phyloP scores from a whole-genome alignment of 805 yeast species.

The Teunomyces aglyptinius region DNA sequence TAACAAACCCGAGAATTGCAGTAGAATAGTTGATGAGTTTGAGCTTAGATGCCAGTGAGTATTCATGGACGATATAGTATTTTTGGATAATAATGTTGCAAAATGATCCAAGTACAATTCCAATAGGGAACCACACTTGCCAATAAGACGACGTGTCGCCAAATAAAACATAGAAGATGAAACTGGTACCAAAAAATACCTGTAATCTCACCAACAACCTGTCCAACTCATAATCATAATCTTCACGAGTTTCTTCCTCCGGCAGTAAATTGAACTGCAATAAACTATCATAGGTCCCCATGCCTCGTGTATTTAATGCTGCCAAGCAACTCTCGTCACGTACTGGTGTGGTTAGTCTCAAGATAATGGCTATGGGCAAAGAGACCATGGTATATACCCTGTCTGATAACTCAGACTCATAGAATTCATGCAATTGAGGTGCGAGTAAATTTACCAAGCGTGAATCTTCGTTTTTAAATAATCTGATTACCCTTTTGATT shows the following conservation, averaged over 20 bases:
- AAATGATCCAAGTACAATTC: slow-evolving; percentile 7
- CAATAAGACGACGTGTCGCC: slow-evolving; percentile 8
- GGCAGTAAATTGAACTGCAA: not conserved
- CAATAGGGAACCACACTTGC: slow-evolving; percentile 12
- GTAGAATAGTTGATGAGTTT: slow-evolving; percentile 18
- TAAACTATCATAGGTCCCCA: not conserved
- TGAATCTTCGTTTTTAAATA: slow-evolving; percentile 1
- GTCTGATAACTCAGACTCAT: slow-evolving; percentile 6
- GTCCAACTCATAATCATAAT: slow-evolving; percentile 19
- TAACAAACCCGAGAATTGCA: slow-evolving; percentile 59
- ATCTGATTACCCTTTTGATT: not conserved
- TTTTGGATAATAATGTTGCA: slow-evolving; percentile 7
- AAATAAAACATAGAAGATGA: slow-evolving; percentile 19
- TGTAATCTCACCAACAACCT: slow-evolving; percentile 25
- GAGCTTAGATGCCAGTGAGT: slow-evolving; percentile 3
- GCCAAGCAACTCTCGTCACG: slow-evolving; percentile 18
- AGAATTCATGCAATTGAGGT: slow-evolving; percentile 16
- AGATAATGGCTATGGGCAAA: slow-evolving; percentile 23
- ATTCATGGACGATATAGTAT: slow-evolving; percentile 4
- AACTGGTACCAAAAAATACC: slow-evolving; percentile 24
- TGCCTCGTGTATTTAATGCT: slow-evolving; percentile 2
- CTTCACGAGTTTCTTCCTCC: slow-evolving; percentile 5
- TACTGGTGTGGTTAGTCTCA: slow-evolving; percentile 35
- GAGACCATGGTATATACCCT: slow-evolving; percentile 15
- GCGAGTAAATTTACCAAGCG: slow-evolving; percentile 10